A percentile compares a stretch with the other conserved stretches of the same genome.
phyloP scores from a whole-genome alignment of 202 grass and related monocot genomes.

The Zizania palustris region DNA sequence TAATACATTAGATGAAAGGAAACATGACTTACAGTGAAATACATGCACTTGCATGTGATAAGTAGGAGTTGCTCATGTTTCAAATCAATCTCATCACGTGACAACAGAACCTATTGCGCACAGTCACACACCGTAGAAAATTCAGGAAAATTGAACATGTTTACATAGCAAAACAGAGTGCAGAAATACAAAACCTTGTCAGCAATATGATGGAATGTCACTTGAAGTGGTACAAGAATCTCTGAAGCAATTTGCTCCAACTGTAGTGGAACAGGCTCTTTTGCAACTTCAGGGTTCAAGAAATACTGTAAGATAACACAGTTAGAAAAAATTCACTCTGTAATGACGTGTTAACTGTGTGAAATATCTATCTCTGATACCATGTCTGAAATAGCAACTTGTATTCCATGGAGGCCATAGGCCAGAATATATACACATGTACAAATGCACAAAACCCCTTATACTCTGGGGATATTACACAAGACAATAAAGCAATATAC shows the following conservation, averaged over 20 bases:
- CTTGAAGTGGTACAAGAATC: constrained; percentile 85
- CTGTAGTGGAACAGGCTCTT: constrained; percentile 79
- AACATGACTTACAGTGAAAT: constrained; percentile 71
- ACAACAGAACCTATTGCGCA: constrained; percentile 62
- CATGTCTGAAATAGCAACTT: too few relatives aligned
- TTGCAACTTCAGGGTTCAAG: constrained; percentile 79
- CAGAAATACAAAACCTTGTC: constrained; percentile 61
- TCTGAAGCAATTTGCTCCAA: constrained; percentile 78
- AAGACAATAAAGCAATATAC: too few relatives aligned
- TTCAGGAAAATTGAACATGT: constrained; percentile 28
- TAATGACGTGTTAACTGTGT: constrained; percentile 29
- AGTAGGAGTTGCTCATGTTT: constrained; percentile 77
- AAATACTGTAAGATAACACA: constrained; percentile 71
- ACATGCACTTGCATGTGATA: constrained; percentile 89
- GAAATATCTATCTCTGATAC: too few relatives aligned
- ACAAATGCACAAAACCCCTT: too few relatives aligned
- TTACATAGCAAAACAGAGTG: constrained; percentile 20
- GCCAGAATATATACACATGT: too few relatives aligned
- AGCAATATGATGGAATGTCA: constrained; percentile 71
- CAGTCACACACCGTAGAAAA: constrained; percentile 32
- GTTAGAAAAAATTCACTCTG: neutral
- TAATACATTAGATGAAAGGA: constrained; percentile 22
- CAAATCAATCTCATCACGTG: constrained; percentile 41
- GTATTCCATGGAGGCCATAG: too few relatives aligned
- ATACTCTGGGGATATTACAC: too few relatives aligned